A percentile compares a stretch with the other conserved stretches of the same genome.
Conservation (phyloP, 2,329 filamentous ascomycete genomes). For the Pochonia chlamydosporia region DNA sequence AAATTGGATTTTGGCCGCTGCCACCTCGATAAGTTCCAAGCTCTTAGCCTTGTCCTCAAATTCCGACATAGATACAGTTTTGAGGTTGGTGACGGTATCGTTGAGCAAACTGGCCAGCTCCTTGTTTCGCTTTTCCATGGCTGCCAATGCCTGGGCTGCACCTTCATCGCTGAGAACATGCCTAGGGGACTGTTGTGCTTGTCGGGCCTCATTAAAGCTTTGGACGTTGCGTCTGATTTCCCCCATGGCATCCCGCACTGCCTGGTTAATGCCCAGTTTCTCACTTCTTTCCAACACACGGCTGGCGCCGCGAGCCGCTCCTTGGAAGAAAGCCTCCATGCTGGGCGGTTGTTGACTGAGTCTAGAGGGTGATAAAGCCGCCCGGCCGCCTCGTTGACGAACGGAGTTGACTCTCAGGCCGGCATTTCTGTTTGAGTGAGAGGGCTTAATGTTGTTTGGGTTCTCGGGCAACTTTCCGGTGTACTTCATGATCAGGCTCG, state of each 20-base stretch:
- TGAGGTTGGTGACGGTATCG: slow-evolving; percentile 58
- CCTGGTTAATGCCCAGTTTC: slow-evolving; percentile 73
- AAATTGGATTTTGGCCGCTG: slow-evolving; percentile 58
- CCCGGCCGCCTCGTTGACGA: slow-evolving; percentile 35
- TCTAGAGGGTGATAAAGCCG: slow-evolving; percentile 42
- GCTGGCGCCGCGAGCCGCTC: slow-evolving; percentile 70
- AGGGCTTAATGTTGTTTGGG: background rate
- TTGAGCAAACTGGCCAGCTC: slow-evolving; percentile 64
- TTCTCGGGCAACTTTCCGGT: slow-evolving; percentile 49
- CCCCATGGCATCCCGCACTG: slow-evolving; percentile 72
- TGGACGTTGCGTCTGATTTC: slow-evolving; percentile 75
- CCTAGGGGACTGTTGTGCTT: slow-evolving; percentile 31
- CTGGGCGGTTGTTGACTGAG: slow-evolving; percentile 53
- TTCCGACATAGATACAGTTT: slow-evolving; percentile 47
- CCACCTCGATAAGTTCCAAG: slow-evolving; percentile 50
- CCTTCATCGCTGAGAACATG: slow-evolving; percentile 30
- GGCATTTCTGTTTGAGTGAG: slow-evolving; percentile 26
- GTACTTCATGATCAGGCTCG: slow-evolving; percentile 64
- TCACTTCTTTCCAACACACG: slow-evolving; percentile 68
- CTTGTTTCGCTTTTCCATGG: slow-evolving; percentile 60
- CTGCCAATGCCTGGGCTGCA: slow-evolving; percentile 32
- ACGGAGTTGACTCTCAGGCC: slow-evolving; percentile 28
- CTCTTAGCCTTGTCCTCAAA: slow-evolving; percentile 43
- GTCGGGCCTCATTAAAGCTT: slow-evolving; percentile 53
- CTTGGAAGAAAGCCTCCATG: slow-evolving; percentile 68